phyloP scores from a whole-genome alignment of 345 rosid genomes.

The Arabidopsis suecica region DNA sequence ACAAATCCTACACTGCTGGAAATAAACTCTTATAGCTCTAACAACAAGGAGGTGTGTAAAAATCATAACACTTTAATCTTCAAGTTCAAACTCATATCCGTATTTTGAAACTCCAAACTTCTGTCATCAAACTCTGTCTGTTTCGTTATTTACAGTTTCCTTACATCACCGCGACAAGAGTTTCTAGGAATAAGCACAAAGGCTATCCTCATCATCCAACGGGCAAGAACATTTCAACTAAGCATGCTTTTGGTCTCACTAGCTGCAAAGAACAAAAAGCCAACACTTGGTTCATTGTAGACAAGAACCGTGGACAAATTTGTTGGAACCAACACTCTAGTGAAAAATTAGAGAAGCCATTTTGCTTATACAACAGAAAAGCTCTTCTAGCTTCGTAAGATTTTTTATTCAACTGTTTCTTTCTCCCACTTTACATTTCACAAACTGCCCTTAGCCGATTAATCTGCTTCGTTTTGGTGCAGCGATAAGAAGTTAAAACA shows the following conservation, averaged over 20 bases:
- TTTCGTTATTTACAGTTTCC: conserved; percentile 56
- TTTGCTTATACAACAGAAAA: conserved; percentile 75
- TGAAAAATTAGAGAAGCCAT: conserved; percentile 46
- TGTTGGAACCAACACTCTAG: conserved; percentile 65
- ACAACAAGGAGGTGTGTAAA: conserved; percentile 73
- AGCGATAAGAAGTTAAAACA: conserved; percentile 62
- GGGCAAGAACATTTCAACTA: conserved; percentile 37
- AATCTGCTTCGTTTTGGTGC: conserved; percentile 32
- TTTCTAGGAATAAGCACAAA: conserved; percentile 23
- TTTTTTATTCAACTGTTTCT: not conserved
- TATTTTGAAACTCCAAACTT: not conserved
- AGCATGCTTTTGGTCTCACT: conserved; percentile 58
- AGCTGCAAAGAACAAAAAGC: conserved; percentile 73
- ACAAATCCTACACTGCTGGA: conserved; percentile 75
- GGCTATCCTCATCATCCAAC: conserved; percentile 18
- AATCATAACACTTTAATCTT: conserved; percentile 2
- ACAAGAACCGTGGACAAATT: conserved; percentile 55
- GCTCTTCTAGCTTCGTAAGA: conserved; percentile 57
- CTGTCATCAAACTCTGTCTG: not conserved
- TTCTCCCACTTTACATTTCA: conserved; percentile 11
- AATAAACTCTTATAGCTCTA: conserved; percentile 70
- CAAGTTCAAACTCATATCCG: conserved; percentile 11
- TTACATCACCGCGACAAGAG: conserved; percentile 45
- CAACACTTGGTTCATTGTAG: conserved; percentile 62
- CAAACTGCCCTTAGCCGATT: not conserved